Conservation (phyloP, 2,329 filamentous ascomycete genomes). For the Alternaria rosae region DNA sequence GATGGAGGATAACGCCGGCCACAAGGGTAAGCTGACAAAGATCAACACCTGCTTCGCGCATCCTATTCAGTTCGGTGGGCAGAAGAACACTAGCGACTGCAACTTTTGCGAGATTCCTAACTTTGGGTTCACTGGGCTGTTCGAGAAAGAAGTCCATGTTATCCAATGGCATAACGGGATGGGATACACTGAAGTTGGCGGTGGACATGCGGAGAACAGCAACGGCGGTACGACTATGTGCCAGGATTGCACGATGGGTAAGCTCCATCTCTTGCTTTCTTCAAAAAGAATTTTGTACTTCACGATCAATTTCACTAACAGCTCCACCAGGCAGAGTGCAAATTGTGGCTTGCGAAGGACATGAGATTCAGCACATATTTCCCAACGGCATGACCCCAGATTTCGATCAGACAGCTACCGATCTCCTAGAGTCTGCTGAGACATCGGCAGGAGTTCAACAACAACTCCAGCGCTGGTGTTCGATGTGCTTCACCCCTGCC, state of each 20-base stretch:
- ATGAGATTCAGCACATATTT: conserved; percentile 18
- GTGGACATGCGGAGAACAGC: conserved; percentile 46
- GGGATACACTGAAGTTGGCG: conserved; percentile 50
- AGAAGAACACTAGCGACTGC: conserved; percentile 34
- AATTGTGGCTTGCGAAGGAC: conserved; percentile 28
- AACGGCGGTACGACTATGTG: conserved; percentile 38
- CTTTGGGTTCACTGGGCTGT: conserved; percentile 53
- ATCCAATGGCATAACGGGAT: conserved; percentile 44
- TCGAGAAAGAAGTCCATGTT: conserved; percentile 44
- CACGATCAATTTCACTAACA: background rate
- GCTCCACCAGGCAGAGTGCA: conserved; percentile 25
- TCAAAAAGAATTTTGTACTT: rapidly evolving
- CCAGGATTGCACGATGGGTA: conserved; percentile 22
- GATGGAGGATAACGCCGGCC: conserved; percentile 38
- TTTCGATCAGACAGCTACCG: conserved; percentile 14
- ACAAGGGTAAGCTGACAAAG: conserved; percentile 33
- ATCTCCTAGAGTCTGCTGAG: conserved; percentile 18
- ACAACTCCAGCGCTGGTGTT: conserved; percentile 40
- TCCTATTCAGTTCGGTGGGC: conserved; percentile 47
- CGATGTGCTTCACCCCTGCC: conserved; percentile 39
- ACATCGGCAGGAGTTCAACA: conserved; percentile 10
- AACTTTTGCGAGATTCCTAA: conserved; percentile 53
- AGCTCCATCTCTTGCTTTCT: rapidly evolving
- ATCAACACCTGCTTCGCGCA: conserved; percentile 53
- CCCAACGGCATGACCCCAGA: background rate